These are phyloP conservation scores for Arachis stenosperma DNA, from an alignment of 306 rosid species.

Conservation along the genomic window DNA sequence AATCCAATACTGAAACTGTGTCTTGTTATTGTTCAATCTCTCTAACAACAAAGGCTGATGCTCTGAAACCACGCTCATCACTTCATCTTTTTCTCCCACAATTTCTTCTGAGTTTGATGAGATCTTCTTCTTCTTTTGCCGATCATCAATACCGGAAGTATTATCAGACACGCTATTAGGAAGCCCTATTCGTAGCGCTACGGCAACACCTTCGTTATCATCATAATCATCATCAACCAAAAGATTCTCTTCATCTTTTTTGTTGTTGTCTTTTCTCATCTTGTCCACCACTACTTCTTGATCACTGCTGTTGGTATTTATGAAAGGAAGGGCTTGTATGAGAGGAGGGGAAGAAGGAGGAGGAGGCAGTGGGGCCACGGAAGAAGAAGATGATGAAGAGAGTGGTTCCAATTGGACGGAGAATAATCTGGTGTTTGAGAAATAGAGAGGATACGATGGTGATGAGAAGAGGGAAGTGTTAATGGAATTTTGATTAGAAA, in stretches of 20 bases:
- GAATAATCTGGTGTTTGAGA: slow-evolving; percentile 18
- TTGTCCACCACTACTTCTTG: not conserved
- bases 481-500: not conserved
- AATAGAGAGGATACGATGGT: not conserved
- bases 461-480: not conserved
- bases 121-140: slow-evolving; percentile 18
- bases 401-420: slow-evolving; percentile 28
- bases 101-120: not conserved
- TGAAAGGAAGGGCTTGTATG: slow-evolving; percentile 64
- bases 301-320: slow-evolving; percentile 33
- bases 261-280: not conserved
- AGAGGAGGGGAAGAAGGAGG: slow-evolving; percentile 43
- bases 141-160: slow-evolving; percentile 26
- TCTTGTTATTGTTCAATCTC: slow-evolving; percentile 26
- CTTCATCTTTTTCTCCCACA: slow-evolving; percentile 24
- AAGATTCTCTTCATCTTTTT: slow-evolving; percentile 9
- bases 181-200: slow-evolving; percentile 61
- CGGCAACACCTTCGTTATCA: slow-evolving; percentile 35
- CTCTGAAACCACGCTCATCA: slow-evolving; percentile 26
- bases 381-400: not conserved
- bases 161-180: slow-evolving; percentile 43
- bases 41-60: slow-evolving; percentile 32
- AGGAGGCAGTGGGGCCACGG: not conserved
- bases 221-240: not conserved
- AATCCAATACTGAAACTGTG: slow-evolving; percentile 65